Conservation (phyloP, 192 early-diverging fungal species). For the Funneliformis geosporum region DNA sequence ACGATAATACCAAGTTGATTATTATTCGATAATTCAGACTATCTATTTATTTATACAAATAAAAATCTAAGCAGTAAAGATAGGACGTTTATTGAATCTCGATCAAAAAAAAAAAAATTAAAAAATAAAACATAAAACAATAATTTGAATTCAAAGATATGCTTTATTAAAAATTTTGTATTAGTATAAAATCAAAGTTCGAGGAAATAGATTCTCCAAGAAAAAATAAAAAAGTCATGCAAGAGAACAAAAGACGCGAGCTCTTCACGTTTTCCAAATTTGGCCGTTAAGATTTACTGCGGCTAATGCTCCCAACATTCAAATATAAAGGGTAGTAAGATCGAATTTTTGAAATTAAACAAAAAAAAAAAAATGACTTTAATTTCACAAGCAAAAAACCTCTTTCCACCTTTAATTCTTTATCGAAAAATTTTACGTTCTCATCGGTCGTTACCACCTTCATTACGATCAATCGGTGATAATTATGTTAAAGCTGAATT, state of each 20-base stretch:
- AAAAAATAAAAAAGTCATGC: background rate
- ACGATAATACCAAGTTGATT: background rate
- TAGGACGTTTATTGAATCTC: background rate
- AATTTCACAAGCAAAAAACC: slow-evolving; percentile 26
- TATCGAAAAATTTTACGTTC: slow-evolving; percentile 56
- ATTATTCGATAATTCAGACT: background rate
- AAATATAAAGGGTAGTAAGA: background rate
- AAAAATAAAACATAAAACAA: background rate
- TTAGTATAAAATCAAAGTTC: background rate
- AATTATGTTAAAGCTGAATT: slow-evolving; percentile 65
- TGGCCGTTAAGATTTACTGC: background rate
- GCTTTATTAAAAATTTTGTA: background rate
- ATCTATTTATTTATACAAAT: background rate
- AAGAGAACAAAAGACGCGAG: background rate
- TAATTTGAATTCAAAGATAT: background rate
- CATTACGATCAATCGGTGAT: slow-evolving; percentile 57
- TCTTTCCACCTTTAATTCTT: slow-evolving; percentile 53
- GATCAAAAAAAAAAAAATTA: too few relatives aligned
- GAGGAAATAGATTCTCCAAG: background rate
- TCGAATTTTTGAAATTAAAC: too few relatives aligned
- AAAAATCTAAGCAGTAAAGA: background rate
- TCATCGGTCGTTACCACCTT: slow-evolving; percentile 49
- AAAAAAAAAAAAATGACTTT: background rate
- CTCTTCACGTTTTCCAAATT: background rate
- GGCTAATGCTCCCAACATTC: background rate